A percentile compares a stretch with the other conserved stretches of the same genome.
Evolutionary conservation across 345 rosid species (phyloP).

Genomic region (Linum trigynum): DNA sequence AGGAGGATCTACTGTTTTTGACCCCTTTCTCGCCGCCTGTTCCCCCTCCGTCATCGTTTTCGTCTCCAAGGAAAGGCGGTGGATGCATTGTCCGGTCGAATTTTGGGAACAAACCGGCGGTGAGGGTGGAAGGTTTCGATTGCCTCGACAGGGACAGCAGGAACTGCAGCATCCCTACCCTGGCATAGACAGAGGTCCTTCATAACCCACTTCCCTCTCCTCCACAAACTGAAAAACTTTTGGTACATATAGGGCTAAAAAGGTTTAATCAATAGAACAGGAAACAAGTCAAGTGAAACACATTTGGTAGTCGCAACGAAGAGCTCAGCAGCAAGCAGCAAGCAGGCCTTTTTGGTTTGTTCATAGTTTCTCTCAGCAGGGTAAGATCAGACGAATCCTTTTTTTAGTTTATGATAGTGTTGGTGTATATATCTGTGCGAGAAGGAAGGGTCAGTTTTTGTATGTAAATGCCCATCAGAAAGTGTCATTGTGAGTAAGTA

Average conservation of each 20-base stretch:
- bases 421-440: neutral
- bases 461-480: neutral
- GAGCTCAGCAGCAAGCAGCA: neutral
- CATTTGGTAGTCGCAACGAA: neutral
- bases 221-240: neutral
- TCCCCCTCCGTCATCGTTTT: slow-evolving; percentile 23
- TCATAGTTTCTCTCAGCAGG: neutral
- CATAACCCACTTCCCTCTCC: neutral
- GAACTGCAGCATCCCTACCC: slow-evolving; percentile 66
- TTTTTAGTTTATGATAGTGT: neutral
- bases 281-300: neutral
- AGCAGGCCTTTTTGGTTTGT: neutral
- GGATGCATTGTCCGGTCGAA: slow-evolving; percentile 37
- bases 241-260: neutral
- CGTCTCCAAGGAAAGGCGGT: slow-evolving; percentile 62
- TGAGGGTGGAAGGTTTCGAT: slow-evolving; percentile 86
- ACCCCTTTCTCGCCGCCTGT: slow-evolving; percentile 30
- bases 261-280: neutral
- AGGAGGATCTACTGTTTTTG: slow-evolving; percentile 31
- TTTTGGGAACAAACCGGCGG: slow-evolving; percentile 76
- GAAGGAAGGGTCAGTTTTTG: neutral
- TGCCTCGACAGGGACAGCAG: slow-evolving; percentile 79
- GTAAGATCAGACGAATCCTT: neutral
- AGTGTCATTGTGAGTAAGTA: too few relatives aligned
- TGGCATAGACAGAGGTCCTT: slow-evolving; percentile 35